A percentile compares a stretch with the other conserved stretches of the same genome.
These are phyloP conservation scores for Termitomyces titanicus DNA, from an alignment of 768 basidiomycete species.

Conservation along the genomic window DNA sequence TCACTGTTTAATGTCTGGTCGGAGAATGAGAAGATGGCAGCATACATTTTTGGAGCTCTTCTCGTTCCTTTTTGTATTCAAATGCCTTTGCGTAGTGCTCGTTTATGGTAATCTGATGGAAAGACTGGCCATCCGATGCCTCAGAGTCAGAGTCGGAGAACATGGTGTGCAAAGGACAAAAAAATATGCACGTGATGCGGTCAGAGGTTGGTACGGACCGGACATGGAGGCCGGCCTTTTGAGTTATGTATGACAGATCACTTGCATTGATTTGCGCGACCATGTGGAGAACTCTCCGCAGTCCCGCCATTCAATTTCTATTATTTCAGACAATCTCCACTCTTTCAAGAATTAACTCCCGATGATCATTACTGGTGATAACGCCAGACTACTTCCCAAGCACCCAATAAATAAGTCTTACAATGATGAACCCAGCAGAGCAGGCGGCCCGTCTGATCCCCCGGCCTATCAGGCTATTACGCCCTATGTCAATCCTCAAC, in stretches of 20 bases:
- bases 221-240: no score
- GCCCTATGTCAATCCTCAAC: neutral
- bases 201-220: no score
- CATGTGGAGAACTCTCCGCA: conserved; percentile 1
- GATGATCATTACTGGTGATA: conserved; percentile 13
- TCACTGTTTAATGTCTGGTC: neutral
- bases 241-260: no score
- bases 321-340: neutral
- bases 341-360: neutral
- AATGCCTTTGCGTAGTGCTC: conserved; percentile 81
- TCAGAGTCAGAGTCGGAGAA: conserved; percentile 50
- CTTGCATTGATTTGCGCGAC: neutral
- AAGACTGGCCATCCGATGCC: conserved; percentile 34
- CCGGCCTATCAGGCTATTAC: conserved; percentile 11
- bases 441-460: neutral
- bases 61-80: conserved; percentile 77
- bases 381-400: conserved; percentile 8
- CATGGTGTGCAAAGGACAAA: conserved; percentile 24
- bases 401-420: neutral
- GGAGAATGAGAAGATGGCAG: conserved; percentile 13
- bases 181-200: conserved; percentile 6
- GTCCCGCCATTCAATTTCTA: neutral
- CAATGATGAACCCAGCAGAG: neutral
- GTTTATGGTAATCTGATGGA: conserved; percentile 62
- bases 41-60: conserved; percentile 77